These are phyloP conservation scores for Trichophyton mentagrophytes DNA, from an alignment of 2,329 filamentous ascomycete species.

Conservation along the genomic window DNA sequence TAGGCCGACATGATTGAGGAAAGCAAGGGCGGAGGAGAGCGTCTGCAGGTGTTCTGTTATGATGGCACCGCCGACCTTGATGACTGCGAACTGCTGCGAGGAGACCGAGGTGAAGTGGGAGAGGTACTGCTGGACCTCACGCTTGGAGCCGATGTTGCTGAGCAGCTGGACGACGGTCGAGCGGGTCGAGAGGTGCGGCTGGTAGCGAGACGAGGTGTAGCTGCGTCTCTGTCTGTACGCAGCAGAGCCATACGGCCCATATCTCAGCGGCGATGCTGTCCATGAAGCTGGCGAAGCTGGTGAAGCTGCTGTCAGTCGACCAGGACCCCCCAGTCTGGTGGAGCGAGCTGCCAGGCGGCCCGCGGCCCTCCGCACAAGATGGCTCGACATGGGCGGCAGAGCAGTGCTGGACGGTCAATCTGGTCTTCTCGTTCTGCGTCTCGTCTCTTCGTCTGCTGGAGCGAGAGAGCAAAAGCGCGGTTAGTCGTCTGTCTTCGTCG, in stretches of 20 bases:
- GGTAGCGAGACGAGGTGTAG: conserved; percentile 34
- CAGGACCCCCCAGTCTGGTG: conserved; percentile 19
- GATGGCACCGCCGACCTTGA: conserved; percentile 95
- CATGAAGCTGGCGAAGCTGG: conserved; percentile 18
- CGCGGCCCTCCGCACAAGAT: conserved; percentile 33
- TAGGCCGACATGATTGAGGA: conserved; percentile 86
- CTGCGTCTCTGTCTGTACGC: conserved; percentile 25
- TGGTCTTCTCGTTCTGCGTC: neutral
- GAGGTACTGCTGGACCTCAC: conserved; percentile 93
- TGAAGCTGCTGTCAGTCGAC: conserved; percentile 17
- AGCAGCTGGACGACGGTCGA: conserved; percentile 79
- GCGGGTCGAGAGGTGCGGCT: conserved; percentile 50
- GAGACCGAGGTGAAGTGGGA: conserved; percentile 95
- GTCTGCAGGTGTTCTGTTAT: conserved; percentile 88
- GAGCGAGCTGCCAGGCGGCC: conserved; percentile 21
- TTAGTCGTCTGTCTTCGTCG: too few relatives aligned
- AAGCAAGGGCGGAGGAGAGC: conserved; percentile 74
- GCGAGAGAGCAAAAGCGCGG: too few relatives aligned
- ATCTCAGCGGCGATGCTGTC: conserved; percentile 13
- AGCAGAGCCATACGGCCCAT: conserved; percentile 18
- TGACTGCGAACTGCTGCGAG: conserved; percentile 93
- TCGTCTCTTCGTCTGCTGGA: neutral
- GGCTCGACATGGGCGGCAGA: conserved; percentile 29
- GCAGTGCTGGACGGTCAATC: too few relatives aligned
- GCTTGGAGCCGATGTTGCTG: conserved; percentile 90